Base-by-base conservation (phyloP, 768 basidiomycete genomes). In the Phlebiopsis gigantea region DNA sequence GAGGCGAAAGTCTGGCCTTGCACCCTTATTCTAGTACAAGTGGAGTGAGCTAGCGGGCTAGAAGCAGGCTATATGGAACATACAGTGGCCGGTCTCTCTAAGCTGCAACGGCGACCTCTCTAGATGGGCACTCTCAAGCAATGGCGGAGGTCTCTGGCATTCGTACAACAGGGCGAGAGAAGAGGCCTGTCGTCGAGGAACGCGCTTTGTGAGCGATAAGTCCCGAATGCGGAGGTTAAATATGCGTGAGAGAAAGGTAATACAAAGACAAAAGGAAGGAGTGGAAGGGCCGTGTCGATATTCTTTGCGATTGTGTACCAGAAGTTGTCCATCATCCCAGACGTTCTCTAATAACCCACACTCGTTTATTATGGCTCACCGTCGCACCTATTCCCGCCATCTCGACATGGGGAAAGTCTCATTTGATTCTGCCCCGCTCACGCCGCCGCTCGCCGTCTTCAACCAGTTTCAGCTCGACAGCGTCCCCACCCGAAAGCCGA, bases 401-500 rank as follows among this genome's bases (percentile, higher is more conserved):
- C 62, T 67, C 60, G 62, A 64, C 65, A 62, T 62, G 57, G 56
- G 26, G 62, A 57, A 64, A 46, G 52, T 62, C 57, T 56, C 59
- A 55, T 58, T 65, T 62, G 61, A 65, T 55, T 60, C 64, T 46
- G 64, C 68, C 26, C 66, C 68, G 21, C 58, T 66, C 58, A 65
- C 64, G 42, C 68, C 65, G 53, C 57, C 65, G 51, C 62, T 63
- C 50, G 50, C 46, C 57, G 62, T 62, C 62, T 57, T 66, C 64
- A 64, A 62, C 58, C 49, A 57, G 53, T 61, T 69, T 55, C 58
- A 60, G 25, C 30, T 44, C 46, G 21, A 22, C 42, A 55, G 56
- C 47, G 43, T 51, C 25, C 26, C 65, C 21, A 15, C 59, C 34
- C 69, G 77, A 60, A 83, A 82, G 64, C 62, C 74, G 25, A 59